Conservation (phyloP, 2,329 filamentous ascomycete species). For the Ceratocystis lukuohia region DNA sequence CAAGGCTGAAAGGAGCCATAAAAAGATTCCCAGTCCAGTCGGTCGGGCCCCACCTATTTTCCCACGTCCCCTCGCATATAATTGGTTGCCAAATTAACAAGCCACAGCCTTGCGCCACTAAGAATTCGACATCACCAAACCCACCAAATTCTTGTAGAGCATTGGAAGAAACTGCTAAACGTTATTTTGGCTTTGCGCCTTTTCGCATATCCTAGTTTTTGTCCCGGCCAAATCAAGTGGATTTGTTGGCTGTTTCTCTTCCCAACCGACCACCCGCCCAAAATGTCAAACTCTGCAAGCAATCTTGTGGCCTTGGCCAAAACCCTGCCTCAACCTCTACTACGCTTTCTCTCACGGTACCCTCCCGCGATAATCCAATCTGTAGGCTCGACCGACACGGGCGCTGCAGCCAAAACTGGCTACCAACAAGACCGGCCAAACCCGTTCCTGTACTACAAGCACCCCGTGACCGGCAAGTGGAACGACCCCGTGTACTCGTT, state of each 20-base stretch:
- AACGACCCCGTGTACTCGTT: constrained; percentile 71
- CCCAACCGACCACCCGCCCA: constrained; percentile 1
- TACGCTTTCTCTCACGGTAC: constrained; percentile 80
- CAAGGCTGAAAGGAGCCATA: neutral
- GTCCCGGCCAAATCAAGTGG: no score
- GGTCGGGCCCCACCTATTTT: neutral
- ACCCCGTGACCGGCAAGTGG: constrained; percentile 69
- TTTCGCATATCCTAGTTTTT: neutral
- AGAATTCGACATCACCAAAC: neutral
- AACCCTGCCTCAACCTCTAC: constrained; percentile 61
- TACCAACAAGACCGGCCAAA: constrained; percentile 51
- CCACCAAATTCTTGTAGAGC: neutral
- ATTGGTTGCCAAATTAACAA: neutral
- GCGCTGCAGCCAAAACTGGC: constrained; percentile 29
- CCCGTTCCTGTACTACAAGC: constrained; percentile 69
- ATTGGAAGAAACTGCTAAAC: neutral
- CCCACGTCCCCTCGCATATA: neutral
- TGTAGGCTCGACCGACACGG: constrained; percentile 25
- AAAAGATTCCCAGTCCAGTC: neutral
- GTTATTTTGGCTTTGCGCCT: neutral
- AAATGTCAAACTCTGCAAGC: constrained; percentile 27
- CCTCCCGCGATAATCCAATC: constrained; percentile 55
- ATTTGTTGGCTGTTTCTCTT: no score
- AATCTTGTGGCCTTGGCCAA: constrained; percentile 45
- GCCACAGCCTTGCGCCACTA: neutral